Evolutionary conservation across 345 rosid genomes (phyloP).

Genomic region (Corchorus capsularis): DNA sequence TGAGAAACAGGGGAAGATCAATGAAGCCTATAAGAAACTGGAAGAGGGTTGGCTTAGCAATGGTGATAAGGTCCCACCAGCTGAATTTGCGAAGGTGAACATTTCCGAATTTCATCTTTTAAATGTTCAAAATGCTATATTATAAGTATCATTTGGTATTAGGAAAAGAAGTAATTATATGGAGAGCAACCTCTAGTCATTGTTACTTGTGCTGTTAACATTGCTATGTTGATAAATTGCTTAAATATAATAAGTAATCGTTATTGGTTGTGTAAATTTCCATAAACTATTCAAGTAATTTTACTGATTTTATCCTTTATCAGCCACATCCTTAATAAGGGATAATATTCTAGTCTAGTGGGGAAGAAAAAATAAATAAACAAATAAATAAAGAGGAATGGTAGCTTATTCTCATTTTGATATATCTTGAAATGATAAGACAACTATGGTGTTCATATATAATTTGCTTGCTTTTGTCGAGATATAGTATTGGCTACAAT

Average conservation of each 20-base stretch:
- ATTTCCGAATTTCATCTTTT: not conserved
- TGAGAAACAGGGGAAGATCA: slow-evolving; percentile 96
- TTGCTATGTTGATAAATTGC: not conserved
- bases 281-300: not conserved
- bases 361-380: too few relatives aligned
- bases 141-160: not conserved
- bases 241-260: not conserved
- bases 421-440: not conserved
- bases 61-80: slow-evolving; percentile 97
- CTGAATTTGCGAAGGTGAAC: slow-evolving; percentile 93
- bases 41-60: slow-evolving; percentile 92
- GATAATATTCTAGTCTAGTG: too few relatives aligned
- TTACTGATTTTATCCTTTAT: not conserved
- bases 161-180: not conserved
- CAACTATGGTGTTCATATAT: not conserved
- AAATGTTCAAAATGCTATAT: not conserved
- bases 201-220: not conserved
- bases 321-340: not conserved
- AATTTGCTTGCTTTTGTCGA: not conserved
- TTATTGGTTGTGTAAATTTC: not conserved
- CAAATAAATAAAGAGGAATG: not conserved
- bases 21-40: slow-evolving; percentile 92
- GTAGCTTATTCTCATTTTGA: not conserved
- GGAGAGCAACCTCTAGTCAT: not conserved
- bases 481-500: not conserved